Conservation (phyloP, 306 rosid species). For the Quillaja saponaria region DNA sequence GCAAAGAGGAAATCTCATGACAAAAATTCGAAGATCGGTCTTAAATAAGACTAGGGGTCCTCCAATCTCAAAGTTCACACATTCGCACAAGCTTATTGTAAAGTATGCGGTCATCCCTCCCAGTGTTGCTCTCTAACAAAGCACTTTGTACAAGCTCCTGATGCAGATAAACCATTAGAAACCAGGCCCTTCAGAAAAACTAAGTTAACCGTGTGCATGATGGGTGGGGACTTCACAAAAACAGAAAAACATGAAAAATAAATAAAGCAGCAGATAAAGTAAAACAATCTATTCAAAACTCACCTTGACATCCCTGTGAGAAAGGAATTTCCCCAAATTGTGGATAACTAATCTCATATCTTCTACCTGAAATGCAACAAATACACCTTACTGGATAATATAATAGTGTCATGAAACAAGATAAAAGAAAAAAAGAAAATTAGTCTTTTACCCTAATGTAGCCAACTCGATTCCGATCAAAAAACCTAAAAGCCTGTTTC, state of each 20-base stretch:
- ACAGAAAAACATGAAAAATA: not conserved
- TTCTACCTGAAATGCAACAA: constrained; percentile 68
- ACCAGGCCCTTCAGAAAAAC: not conserved
- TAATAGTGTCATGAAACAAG: constrained; percentile 11
- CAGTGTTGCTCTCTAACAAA: constrained; percentile 89
- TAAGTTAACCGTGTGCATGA: not conserved
- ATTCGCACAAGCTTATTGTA: constrained; percentile 82
- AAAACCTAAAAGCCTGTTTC: constrained; percentile 88
- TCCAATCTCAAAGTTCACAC: constrained; percentile 51
- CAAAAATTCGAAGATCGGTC: not conserved
- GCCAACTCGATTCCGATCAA: constrained; percentile 81
- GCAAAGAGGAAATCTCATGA: not conserved
- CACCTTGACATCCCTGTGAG: constrained; percentile 96
- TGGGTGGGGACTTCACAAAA: too few relatives aligned
- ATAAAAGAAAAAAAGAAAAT: not conserved
- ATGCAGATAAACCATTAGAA: constrained; percentile 21
- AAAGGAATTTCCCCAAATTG: constrained; percentile 83
- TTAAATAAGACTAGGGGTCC: not conserved
- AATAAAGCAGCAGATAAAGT: not conserved
- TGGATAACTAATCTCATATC: constrained; percentile 83
- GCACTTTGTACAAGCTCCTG: constrained; percentile 99
- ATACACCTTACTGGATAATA: constrained; percentile 15
- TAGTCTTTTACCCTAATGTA: constrained; percentile 65
- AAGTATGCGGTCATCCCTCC: constrained; percentile 88
- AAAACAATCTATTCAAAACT: constrained; percentile 4